Evolutionary conservation across 306 rosid species (phyloP).

Genomic region (Lupinus albus): DNA sequence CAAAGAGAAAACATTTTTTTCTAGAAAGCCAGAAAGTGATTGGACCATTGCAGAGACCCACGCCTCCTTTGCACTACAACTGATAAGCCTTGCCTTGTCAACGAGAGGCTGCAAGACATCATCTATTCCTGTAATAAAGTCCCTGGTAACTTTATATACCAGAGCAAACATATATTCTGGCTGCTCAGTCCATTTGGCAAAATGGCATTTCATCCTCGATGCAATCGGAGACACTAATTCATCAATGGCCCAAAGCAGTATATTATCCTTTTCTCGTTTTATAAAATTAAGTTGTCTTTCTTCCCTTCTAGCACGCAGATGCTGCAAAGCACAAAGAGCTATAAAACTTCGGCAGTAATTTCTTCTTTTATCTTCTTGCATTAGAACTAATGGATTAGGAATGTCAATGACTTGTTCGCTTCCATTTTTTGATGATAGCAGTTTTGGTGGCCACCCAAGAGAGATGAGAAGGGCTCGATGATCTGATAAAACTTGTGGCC

Average conservation of each 20-base stretch:
- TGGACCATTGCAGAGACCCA: conserved; percentile 76
- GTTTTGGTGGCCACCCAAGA: conserved; percentile 88
- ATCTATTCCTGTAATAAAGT: conserved; percentile 68
- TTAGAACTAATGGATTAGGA: conserved; percentile 66
- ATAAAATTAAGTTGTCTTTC: conserved; percentile 46
- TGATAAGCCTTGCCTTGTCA: conserved; percentile 65
- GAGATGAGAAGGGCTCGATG: conserved; percentile 73
- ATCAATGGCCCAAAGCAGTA: conserved; percentile 76
- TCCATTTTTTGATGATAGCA: conserved; percentile 40
- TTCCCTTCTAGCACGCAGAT: conserved; percentile 65
- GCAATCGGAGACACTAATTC: conserved; percentile 77
- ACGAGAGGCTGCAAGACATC: conserved; percentile 80
- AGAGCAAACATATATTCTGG: conserved; percentile 76
- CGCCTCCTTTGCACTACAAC: conserved; percentile 80
- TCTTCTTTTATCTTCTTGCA: conserved; percentile 65
- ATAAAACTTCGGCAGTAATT: conserved; percentile 64
- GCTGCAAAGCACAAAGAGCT: conserved; percentile 74
- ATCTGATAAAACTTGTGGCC: conserved; percentile 71
- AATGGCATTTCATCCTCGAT: conserved; percentile 73
- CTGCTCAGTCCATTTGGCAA: conserved; percentile 68
- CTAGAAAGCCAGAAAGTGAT: conserved; percentile 66
- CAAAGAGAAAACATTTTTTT: conserved; percentile 50
- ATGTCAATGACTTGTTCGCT: conserved; percentile 42
- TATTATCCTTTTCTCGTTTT: conserved; percentile 40
- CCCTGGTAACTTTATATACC: conserved; percentile 57